phyloP scores from a whole-genome alignment of 305 asterid genomes.

The Rubia occidens region DNA sequence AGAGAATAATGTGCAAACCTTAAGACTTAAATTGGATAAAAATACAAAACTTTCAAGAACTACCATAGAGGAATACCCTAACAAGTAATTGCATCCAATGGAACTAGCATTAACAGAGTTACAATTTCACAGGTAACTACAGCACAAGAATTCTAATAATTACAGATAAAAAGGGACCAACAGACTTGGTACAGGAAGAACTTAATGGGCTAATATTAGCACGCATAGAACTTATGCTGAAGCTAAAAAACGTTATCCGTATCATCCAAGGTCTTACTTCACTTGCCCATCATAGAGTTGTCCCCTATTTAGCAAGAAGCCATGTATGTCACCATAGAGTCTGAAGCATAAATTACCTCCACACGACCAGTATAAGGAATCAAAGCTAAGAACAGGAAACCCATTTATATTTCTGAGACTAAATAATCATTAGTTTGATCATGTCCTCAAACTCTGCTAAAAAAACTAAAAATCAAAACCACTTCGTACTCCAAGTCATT shows the following conservation, averaged over 20 bases:
- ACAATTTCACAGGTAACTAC: background rate
- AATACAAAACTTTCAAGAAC: background rate
- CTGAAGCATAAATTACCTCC: background rate
- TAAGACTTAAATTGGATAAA: background rate
- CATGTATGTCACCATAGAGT: background rate
- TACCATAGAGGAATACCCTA: background rate
- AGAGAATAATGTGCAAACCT: background rate
- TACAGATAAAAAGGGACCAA: background rate
- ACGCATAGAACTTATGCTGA: background rate
- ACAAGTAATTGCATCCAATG: background rate
- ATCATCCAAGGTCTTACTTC: background rate
- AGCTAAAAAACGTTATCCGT: background rate
- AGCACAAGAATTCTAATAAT: background rate
- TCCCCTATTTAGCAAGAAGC: background rate
- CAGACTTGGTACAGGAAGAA: background rate
- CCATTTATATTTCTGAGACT: background rate
- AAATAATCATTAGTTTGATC: background rate
- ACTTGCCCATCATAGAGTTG: background rate
- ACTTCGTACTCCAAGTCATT: background rate
- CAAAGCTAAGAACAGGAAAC: background rate
- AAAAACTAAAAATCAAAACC: background rate
- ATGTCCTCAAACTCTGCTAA: background rate
- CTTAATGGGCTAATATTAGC: background rate
- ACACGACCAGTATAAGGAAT: background rate
- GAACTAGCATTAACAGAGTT: background rate